Evolutionary conservation across 768 basidiomycete species (phyloP).

Genomic region (Rhodotorula diobovata): DNA sequence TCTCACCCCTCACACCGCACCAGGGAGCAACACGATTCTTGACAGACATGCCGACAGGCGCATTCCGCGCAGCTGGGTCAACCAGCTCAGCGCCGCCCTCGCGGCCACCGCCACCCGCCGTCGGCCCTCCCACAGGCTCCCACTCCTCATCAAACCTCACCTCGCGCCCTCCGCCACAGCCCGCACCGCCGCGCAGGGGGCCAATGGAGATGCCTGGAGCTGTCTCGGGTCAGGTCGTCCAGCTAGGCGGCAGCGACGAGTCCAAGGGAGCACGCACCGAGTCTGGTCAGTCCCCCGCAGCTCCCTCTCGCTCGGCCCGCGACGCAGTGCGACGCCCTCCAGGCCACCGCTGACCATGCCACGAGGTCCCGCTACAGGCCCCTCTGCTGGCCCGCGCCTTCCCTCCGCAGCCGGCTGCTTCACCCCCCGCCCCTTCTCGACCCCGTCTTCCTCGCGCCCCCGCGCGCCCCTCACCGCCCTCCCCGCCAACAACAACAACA

Average conservation of each 20-base stretch:
- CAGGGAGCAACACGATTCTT: not conserved
- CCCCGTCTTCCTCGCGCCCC: not conserved
- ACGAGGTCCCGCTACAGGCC: no score
- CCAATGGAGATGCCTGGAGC: constrained; percentile 5
- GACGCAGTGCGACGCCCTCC: no score
- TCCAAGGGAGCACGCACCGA: not conserved
- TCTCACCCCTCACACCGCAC: not conserved
- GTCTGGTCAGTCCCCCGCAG: no score
- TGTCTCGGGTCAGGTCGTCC: not conserved
- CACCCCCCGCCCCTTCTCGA: constrained; percentile 2
- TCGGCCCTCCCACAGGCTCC: no score
- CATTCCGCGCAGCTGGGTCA: constrained; percentile 1
- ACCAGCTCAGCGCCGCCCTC: not conserved
- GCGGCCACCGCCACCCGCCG: not conserved
- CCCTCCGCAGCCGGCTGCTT: not conserved
- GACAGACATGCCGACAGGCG: not conserved
- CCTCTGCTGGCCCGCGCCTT: no score
- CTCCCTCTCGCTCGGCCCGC: no score
- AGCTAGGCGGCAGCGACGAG: not conserved
- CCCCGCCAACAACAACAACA: no score
- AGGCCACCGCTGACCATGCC: no score
- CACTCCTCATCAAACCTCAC: not conserved
- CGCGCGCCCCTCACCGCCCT: not conserved
- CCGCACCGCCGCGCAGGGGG: not conserved
- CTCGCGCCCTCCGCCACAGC: not conserved